These are phyloP conservation scores for Arxiozyma telluris DNA, from an alignment of 1,139 yeast genomes.

Conservation along the genomic window DNA sequence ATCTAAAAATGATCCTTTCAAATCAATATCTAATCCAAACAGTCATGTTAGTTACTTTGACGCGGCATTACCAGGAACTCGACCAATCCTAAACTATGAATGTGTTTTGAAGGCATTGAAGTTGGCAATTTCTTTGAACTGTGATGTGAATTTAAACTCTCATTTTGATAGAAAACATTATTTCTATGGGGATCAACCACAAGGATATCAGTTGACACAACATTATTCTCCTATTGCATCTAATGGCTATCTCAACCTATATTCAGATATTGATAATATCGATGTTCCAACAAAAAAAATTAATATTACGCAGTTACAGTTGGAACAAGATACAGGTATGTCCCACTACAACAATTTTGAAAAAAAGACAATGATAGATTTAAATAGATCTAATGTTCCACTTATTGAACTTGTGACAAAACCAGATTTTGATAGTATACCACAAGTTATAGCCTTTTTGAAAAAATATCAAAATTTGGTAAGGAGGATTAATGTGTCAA, in stretches of 20 bases:
- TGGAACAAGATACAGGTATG: conserved; percentile 94
- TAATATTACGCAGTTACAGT: conserved; percentile 63
- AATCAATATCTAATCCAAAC: conserved; percentile 49
- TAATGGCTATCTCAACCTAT: conserved; percentile 49
- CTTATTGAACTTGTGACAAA: conserved; percentile 83
- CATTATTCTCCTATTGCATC: conserved; percentile 72
- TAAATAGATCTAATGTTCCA: conserved; percentile 79
- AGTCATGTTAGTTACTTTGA: conserved; percentile 70
- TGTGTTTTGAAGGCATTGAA: conserved; percentile 63
- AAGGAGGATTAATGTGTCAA: conserved; percentile 59
- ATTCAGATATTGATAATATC: conserved; percentile 46
- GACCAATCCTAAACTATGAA: conserved; percentile 71
- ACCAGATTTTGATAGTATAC: conserved; percentile 68
- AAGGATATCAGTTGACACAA: conserved; percentile 94
- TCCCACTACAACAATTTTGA: conserved; percentile 43
- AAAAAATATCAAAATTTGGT: conserved; percentile 71
- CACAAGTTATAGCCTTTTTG: conserved; percentile 69
- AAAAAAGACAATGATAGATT: conserved; percentile 48
- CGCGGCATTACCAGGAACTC: conserved; percentile 86
- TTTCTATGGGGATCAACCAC: conserved; percentile 92
- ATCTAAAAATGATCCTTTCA: conserved; percentile 38
- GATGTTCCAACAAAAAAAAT: conserved; percentile 36
- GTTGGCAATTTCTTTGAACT: conserved; percentile 63
- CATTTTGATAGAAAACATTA: conserved; percentile 90
- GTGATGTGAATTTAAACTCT: conserved; percentile 48